These are phyloP conservation scores for Phytopythium helicoides DNA, from an alignment of 352 stramenopile genomes.

Conservation along the genomic window DNA sequence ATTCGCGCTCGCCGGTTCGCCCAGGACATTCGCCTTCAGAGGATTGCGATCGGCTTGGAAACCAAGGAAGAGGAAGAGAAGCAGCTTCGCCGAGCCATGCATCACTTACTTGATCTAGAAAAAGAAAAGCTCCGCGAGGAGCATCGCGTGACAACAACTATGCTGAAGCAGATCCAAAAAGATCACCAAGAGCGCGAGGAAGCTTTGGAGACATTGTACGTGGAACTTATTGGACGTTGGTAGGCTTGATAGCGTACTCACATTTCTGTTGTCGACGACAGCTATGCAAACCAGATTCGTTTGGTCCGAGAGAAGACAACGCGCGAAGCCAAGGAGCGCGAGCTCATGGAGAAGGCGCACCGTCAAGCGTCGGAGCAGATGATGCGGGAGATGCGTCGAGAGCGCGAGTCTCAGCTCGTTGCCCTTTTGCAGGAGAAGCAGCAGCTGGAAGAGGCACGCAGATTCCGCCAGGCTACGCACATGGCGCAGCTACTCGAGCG, in stretches of 20 bases:
- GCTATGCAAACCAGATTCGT: slow-evolving; percentile 66
- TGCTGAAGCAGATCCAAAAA: slow-evolving; percentile 59
- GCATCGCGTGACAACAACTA: slow-evolving; percentile 37
- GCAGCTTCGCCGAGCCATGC: slow-evolving; percentile 63
- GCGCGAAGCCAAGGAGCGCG: slow-evolving; percentile 54
- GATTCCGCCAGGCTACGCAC: slow-evolving; percentile 43
- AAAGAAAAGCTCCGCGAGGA: slow-evolving; percentile 69
- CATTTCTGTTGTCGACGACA: neutral
- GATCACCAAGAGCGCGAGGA: slow-evolving; percentile 57
- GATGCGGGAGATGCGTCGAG: slow-evolving; percentile 59
- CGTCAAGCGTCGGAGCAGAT: slow-evolving; percentile 63
- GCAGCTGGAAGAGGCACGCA: slow-evolving; percentile 58
- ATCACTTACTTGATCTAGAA: slow-evolving; percentile 58
- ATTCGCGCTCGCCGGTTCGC: slow-evolving; percentile 65
- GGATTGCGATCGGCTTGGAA: slow-evolving; percentile 57
- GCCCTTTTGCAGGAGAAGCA: slow-evolving; percentile 53
- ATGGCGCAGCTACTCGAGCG: slow-evolving; percentile 38
- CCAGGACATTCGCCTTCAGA: slow-evolving; percentile 65
- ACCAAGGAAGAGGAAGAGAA: slow-evolving; percentile 66
- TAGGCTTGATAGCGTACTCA: neutral
- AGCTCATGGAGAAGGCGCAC: slow-evolving; percentile 69
- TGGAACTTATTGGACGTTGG: neutral
- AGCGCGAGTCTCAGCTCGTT: slow-evolving; percentile 52
- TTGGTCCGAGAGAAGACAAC: slow-evolving; percentile 61
- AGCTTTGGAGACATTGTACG: slow-evolving; percentile 63